These are phyloP conservation scores for Kalaharituber pfeilii DNA, from an alignment of 2,329 filamentous ascomycete species.

Conservation along the genomic window DNA sequence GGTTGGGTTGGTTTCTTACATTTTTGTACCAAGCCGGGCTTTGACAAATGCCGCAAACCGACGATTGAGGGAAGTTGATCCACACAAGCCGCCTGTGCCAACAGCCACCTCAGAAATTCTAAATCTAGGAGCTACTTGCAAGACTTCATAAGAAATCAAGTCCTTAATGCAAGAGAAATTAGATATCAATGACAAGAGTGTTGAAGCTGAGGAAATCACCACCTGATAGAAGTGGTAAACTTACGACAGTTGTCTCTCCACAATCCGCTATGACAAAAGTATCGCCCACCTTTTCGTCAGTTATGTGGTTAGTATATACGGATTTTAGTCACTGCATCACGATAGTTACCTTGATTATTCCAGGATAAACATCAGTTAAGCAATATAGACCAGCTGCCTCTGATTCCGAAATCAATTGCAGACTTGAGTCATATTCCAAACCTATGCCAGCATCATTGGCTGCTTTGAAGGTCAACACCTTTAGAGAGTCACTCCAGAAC, in stretches of 20 bases:
- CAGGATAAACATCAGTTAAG: constrained; percentile 6
- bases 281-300: constrained; percentile 5
- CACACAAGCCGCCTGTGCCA: constrained; percentile 47
- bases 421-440: neutral
- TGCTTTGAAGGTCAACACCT: constrained; percentile 4
- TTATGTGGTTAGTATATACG: neutral
- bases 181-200: too few relatives aligned
- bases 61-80: constrained; percentile 48
- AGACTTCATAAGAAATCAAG: constrained; percentile 63
- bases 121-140: constrained; percentile 52
- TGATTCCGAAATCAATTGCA: constrained; percentile 8
- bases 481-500: constrained; percentile 9
- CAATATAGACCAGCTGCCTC: constrained; percentile 9
- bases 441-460: constrained; percentile 4
- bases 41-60: constrained; percentile 40
- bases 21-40: constrained; percentile 12
- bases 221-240: too few relatives aligned
- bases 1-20: too few relatives aligned
- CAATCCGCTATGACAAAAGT: constrained; percentile 10
- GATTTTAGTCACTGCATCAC: neutral
- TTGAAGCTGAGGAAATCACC: too few relatives aligned
- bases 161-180: too few relatives aligned
- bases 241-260: constrained; percentile 9
- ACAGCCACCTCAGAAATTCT: constrained; percentile 62
- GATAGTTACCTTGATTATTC: constrained; percentile 4